Percentiles rank a stretch among this genome's conserved stretches.
Conservation (phyloP, 768 basidiomycete species). For the Tylopilus sp. region DNA sequence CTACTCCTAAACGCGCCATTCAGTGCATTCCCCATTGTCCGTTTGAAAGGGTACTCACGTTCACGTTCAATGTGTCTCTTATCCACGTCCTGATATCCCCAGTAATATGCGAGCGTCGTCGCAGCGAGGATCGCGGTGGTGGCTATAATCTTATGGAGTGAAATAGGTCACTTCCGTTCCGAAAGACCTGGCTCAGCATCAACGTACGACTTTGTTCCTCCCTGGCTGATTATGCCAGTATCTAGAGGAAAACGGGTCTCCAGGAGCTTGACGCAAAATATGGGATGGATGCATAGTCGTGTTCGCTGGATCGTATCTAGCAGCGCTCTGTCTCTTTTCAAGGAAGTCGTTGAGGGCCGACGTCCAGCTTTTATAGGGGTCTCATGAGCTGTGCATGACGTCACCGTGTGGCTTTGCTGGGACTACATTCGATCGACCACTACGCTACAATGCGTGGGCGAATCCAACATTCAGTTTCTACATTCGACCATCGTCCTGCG, state of each 20-base stretch:
- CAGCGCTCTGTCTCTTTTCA: background rate
- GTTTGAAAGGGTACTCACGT: conserved; percentile 5
- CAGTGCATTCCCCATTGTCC: background rate
- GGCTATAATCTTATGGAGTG: conserved; percentile 27
- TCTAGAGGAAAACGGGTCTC: conserved; percentile 26
- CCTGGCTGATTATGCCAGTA: conserved; percentile 34
- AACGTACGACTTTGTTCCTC: conserved; percentile 32
- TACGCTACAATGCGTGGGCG: no score
- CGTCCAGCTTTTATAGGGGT: conserved; percentile 22
- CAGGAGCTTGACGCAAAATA: conserved; percentile 23
- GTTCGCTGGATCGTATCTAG: background rate
- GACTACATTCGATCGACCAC: no score
- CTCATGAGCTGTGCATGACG: conserved; percentile 22
- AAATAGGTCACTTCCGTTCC: background rate
- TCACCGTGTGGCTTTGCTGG: conserved; percentile 16
- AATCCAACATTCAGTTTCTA: no score
- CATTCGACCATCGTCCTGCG: background rate
- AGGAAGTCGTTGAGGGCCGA: conserved; percentile 18
- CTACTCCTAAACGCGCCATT: conserved; percentile 5
- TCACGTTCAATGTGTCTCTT: conserved; percentile 28
- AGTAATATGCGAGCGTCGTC: conserved; percentile 34
- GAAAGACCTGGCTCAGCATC: no score
- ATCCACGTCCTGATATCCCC: conserved; percentile 35
- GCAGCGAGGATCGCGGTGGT: conserved; percentile 26
- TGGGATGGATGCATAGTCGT: conserved; percentile 24